These are phyloP conservation scores for Carnegiea gigantea DNA, from an alignment of 179 eudicot species.

Conservation along the genomic window DNA sequence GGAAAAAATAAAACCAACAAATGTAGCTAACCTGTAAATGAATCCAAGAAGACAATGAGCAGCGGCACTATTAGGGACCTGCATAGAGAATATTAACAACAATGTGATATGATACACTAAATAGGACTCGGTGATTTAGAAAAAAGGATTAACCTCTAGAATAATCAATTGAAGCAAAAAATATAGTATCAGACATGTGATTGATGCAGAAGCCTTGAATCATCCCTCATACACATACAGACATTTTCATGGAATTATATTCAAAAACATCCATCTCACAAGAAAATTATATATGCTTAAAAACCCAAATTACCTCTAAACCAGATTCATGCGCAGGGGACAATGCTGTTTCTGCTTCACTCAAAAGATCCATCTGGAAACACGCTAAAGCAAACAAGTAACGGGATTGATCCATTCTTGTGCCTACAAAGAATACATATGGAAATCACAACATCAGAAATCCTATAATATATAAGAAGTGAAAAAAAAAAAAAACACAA, in stretches of 20 bases:
- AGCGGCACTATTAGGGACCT: constrained; percentile 98
- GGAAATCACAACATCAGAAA: constrained; percentile 1
- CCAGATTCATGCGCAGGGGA: constrained; percentile 69
- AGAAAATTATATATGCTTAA: constrained; percentile 7
- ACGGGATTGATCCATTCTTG: constrained; percentile 86
- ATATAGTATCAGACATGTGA: not conserved
- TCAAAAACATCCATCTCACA: not conserved
- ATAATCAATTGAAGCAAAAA: constrained; percentile 6
- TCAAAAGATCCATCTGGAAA: constrained; percentile 90
- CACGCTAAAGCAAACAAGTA: constrained; percentile 96
- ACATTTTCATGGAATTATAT: not conserved
- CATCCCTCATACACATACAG: not conserved
- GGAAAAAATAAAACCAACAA: not conserved
- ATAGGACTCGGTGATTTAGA: no score
- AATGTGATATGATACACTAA: no score
- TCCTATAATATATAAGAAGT: not conserved
- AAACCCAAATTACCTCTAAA: constrained; percentile 58
- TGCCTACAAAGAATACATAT: constrained; percentile 52
- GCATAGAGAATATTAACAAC: constrained; percentile 4
- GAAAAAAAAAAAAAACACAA: not conserved
- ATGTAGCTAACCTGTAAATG: constrained; percentile 63
- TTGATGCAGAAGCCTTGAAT: not conserved
- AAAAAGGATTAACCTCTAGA: not conserved
- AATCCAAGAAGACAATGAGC: constrained; percentile 99
- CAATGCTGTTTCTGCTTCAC: constrained; percentile 85